Evolutionary conservation across 2,329 filamentous ascomycete genomes (phyloP), one percentile per base, ranked within the genome.

Genomic region (Curvularia hawaiiensis): DNA sequence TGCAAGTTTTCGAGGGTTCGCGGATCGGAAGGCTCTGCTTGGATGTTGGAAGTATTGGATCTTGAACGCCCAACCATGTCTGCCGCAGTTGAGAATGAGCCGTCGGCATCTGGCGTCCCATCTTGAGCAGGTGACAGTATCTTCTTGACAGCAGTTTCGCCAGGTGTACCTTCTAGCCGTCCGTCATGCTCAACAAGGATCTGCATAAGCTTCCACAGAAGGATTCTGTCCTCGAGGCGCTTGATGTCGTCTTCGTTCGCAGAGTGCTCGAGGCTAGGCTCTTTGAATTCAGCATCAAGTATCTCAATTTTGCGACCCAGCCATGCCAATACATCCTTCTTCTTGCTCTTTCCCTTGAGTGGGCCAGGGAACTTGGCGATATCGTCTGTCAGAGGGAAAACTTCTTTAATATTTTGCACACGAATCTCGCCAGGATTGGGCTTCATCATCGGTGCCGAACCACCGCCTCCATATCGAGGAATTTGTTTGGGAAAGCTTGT

Each of bases 281-380:
- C 65, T 10, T 82, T 76, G 4, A 77, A 63, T 33, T 77, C 72
- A 50, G 73, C 84, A 71, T 96, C 91, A 35, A 97, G 78, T 0
- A 80, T 79, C 38, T 91, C 88, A 54, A 98, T 94, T 51, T 89
- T 91, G 58, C 84, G 80, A 4, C 83, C 85, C 44, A 99, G 81
- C 95, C 96, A 99, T 2, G 86, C 77, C 43, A 93, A 67, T 0
- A 92, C 85, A 53, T 99, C 94, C 79, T 98, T 99, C 82, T 99
- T 99, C 82, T 97, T 98, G 1, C 88, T 87, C 73, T 97, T 98
- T 40, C 88, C 85, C 75, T 90, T 92, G 28, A 99, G 79, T 3
- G 96, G 95, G 0, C 95, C 95, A 0, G 95, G 95, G 69, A 98
- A 98, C 65, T 88, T 92, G 18, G 86, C 84, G 48, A 95, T 79